These are phyloP conservation scores for Neurospora tetraspora DNA, from an alignment of 495 filamentous ascomycete species.

Conservation along the genomic window DNA sequence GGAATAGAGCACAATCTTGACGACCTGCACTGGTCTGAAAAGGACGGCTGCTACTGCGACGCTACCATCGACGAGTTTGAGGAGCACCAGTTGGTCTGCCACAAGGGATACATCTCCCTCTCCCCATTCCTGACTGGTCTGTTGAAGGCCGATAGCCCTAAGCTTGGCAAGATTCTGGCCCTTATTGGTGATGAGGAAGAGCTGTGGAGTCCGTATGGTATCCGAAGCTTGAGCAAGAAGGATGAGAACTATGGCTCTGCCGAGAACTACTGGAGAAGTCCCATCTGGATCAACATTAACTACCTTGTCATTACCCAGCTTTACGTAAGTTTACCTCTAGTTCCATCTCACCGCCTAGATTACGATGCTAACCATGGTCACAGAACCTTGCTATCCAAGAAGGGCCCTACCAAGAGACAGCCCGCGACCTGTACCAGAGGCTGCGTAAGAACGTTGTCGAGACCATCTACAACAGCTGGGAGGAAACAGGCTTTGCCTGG, in stretches of 20 bases:
- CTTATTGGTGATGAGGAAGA: conserved; percentile 72
- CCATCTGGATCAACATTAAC: conserved; percentile 97
- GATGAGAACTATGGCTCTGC: conserved; percentile 76
- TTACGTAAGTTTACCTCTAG: conserved; percentile 48
- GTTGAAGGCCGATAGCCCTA: conserved; percentile 58
- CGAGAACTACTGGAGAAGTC: conserved; percentile 96
- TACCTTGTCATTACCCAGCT: conserved; percentile 77
- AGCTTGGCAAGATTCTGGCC: conserved; percentile 63
- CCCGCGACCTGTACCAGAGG: conserved; percentile 61
- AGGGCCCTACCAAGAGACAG: conserved; percentile 60
- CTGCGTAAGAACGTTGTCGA: conserved; percentile 79
- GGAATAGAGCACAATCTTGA: conserved; percentile 84
- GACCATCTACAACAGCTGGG: conserved; percentile 82
- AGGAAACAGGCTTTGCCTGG: conserved; percentile 92
- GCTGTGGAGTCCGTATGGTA: conserved; percentile 75
- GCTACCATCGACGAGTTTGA: conserved; percentile 93
- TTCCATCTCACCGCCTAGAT: background rate
- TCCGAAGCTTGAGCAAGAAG: conserved; percentile 77
- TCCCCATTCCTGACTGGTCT: conserved; percentile 84
- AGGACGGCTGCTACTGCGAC: conserved; percentile 78
- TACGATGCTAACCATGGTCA: conserved; percentile 5
- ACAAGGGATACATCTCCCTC: conserved; percentile 91
- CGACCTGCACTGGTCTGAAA: conserved; percentile 83
- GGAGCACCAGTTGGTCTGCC: conserved; percentile 81
- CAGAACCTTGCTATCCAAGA: conserved; percentile 46